Evolutionary conservation across 805 yeast genomes (phyloP), one percentile per base, ranked within the genome.

Genomic region (Hanseniaspora meyeri): DNA sequence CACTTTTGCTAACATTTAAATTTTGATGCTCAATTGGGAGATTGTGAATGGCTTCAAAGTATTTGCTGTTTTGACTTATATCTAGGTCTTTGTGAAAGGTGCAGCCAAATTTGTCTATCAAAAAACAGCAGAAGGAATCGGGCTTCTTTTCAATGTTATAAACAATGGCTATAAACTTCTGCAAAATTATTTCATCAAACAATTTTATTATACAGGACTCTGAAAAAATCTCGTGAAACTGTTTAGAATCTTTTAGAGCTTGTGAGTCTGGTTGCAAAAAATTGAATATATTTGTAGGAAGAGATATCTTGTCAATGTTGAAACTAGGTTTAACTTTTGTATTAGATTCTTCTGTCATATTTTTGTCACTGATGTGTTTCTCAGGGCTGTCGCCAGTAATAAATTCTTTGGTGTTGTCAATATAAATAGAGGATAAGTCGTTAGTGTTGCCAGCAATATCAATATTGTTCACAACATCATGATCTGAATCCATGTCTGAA

Each of bases 21-120:
- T 71, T 65, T 60, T 74, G 72, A 62, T 75, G 74, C 11, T 73
- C 67, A 0, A 72, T 71, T 0, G 75, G 65, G 48, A 91, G 70
- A 62, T 87, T 88, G 62, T 81, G 78, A 61, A 90, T 78, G 1
- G 95, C 93, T 1, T 85, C 89, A 70, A 77, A 87, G 66, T 81
- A 91, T 51, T 84, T 74, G 1, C 96, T 87, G 48, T 75, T 69
- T 0, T 72, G 64, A 46, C 75, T 77, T 11, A 86, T 66, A 2
- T 86, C 79, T 63, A 88, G 68, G 20, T 82, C 74, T 34, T 76
- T 74, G 61, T 78, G 79, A 32, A 78, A 74, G 3, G 83, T 73
- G 40, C 80, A 76, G 0, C 97, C 97, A 60, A 80, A 81, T 57
- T 76, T 77, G 31, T 85, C 80, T 29, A 85, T 61, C 24, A 84